A percentile compares a stretch with the other conserved stretches of the same genome.
Evolutionary conservation across 2,329 filamentous ascomycete genomes (phyloP).

Genomic region (Botrytis galanthina): DNA sequence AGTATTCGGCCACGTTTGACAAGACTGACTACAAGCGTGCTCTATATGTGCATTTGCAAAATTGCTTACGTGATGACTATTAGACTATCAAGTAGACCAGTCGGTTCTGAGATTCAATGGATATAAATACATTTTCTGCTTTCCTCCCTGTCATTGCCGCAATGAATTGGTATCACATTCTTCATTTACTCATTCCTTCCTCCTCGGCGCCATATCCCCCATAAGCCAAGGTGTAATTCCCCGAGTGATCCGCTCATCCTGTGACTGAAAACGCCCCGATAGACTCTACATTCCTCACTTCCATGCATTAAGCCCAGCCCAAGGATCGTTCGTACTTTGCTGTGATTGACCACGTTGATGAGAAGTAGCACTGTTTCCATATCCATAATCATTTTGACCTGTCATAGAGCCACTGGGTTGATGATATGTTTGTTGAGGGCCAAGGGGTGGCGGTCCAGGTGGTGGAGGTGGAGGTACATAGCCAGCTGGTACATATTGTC

Average conservation of each 20-base stretch:
- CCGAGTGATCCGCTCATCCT: constrained; percentile 2
- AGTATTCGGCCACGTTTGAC: not conserved
- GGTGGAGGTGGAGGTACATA: constrained; percentile 68
- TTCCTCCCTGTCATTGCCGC: not conserved
- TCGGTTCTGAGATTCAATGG: not conserved
- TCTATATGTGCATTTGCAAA: not conserved
- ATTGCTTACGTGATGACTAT: not conserved
- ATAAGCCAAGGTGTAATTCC: not conserved
- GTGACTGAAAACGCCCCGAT: not conserved
- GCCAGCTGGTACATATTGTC: constrained; percentile 54
- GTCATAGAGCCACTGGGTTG: constrained; percentile 43
- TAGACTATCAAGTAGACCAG: not conserved
- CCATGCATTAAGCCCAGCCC: constrained; percentile 56
- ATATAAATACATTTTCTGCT: constrained; percentile 17
- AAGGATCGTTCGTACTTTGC: constrained; percentile 54
- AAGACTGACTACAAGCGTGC: not conserved
- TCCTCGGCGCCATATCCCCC: constrained; percentile 9
- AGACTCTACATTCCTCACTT: constrained; percentile 24
- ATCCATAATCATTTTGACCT: constrained; percentile 56
- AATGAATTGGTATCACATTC: constrained; percentile 14
- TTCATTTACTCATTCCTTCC: constrained; percentile 6
- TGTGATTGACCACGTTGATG: constrained; percentile 38
- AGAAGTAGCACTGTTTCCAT: constrained; percentile 40
- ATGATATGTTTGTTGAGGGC: constrained; percentile 51
- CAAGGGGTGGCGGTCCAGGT: constrained; percentile 57